Conservation (phyloP, 805 yeast genomes). For the Jamesozyma jinghongensis region DNA sequence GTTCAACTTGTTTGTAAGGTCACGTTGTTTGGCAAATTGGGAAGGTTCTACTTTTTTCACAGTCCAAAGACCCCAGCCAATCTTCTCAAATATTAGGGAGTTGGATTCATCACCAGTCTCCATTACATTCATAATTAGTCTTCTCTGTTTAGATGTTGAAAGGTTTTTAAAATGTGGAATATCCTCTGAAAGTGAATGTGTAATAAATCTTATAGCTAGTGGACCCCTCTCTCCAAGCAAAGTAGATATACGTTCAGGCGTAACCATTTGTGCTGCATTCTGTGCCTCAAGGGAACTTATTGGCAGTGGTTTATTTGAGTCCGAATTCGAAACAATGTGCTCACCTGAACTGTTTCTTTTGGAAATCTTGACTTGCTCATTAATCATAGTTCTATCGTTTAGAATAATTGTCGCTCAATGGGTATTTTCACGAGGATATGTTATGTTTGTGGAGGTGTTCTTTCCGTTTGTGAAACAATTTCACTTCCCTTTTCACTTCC, state of each 20-base stretch:
- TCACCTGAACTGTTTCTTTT: background rate
- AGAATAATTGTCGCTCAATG: background rate
- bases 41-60: conserved; percentile 45
- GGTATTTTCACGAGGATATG: background rate
- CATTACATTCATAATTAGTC: conserved; percentile 82
- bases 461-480: too few species aligned
- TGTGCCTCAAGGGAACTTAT: conserved; percentile 6
- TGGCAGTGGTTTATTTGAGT: background rate
- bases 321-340: background rate
- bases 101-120: conserved; percentile 54
- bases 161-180: conserved; percentile 73
- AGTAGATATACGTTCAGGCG: conserved; percentile 3
- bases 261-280: conserved; percentile 6
- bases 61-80: conserved; percentile 97
- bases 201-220: conserved; percentile 80
- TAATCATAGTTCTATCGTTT: too few species aligned
- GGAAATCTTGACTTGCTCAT: conserved; percentile 1
- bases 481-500: too few species aligned
- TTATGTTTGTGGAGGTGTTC: too few species aligned
- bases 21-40: conserved; percentile 32
- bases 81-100: conserved; percentile 71
- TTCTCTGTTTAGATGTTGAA: conserved; percentile 78
- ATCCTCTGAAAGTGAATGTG: conserved; percentile 63
- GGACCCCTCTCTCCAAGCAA: conserved; percentile 52
- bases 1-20: conserved; percentile 32